Conservation (phyloP, 352 stramenopile species). For the Pythium plurisporium region DNA sequence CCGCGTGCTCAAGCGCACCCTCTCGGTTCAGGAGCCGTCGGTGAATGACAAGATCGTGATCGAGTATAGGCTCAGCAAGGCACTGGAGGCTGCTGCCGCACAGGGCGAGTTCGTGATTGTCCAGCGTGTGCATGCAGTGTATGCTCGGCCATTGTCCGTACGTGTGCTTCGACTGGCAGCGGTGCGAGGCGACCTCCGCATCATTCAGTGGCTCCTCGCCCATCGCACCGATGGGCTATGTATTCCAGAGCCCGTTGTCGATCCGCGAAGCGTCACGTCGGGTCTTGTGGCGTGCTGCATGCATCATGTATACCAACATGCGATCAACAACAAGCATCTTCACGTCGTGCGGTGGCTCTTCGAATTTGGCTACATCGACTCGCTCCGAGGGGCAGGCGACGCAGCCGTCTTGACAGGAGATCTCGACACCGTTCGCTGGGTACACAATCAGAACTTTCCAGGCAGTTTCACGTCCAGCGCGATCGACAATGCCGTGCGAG, state of each 20-base stretch:
- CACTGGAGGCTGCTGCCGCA: slow-evolving; percentile 7
- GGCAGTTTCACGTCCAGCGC: slow-evolving; percentile 1
- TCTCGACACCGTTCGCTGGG: slow-evolving; percentile 14
- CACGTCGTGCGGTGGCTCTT: slow-evolving; percentile 18
- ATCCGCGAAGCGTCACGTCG: not conserved
- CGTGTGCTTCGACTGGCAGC: slow-evolving; percentile 7
- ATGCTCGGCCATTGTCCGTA: slow-evolving; percentile 3
- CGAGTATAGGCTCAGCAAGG: slow-evolving; percentile 6
- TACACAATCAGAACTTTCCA: not conserved
- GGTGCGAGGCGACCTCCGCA: not conserved
- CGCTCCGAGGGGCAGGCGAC: slow-evolving; percentile 9
- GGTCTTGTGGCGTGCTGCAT: slow-evolving; percentile 11
- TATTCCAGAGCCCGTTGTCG: not conserved
- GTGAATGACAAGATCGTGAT: slow-evolving; percentile 8
- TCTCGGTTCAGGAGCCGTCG: not conserved
- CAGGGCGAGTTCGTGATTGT: slow-evolving; percentile 10
- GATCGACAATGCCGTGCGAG: slow-evolving; percentile 4
- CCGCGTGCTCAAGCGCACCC: slow-evolving; percentile 13
- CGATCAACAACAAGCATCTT: slow-evolving; percentile 20
- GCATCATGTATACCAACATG: slow-evolving; percentile 8
- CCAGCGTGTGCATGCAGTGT: slow-evolving; percentile 8
- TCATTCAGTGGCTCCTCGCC: slow-evolving; percentile 12
- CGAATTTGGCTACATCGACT: slow-evolving; percentile 15
- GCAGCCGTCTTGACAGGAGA: slow-evolving; percentile 1
- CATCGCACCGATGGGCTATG: slow-evolving; percentile 17